Evolutionary conservation across 2,329 filamentous ascomycete genomes (phyloP), one percentile per base, ranked within the genome.

Genomic region (Tolypocladium inflatum): DNA sequence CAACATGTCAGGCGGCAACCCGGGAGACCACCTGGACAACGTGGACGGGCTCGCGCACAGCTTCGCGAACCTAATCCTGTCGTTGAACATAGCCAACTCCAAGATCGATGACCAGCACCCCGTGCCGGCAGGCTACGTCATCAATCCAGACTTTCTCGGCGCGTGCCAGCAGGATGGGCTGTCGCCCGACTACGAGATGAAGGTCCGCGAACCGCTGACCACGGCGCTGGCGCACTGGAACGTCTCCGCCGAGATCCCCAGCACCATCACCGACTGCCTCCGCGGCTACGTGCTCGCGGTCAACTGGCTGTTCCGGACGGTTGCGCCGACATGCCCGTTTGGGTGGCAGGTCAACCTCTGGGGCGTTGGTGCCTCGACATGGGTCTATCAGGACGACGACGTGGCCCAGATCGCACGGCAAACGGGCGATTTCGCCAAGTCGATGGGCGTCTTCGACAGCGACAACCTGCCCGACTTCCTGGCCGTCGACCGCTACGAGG

Each of bases 401-500:
- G 50, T 38, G 23, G 13, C 42, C 53, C 4, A 15, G 1, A 37
- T 30, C 7, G 45, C 55, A 5, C n/a, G n/a, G 42, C 4, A 17
- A 13, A 57, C 55, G 19, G 30, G 33, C 11, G 21, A 43, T 1
- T 59, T 43, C 13, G 38, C 41, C 35, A 55, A 33, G 51, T 13
- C 41, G 5, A 13, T 59, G 9, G 55, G 55, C 11, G 52, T 33
- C 17, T 57, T 48, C 30, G 58, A 55, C 10, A n/a, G 4, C 30
- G 51, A 51, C n/a, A 11, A 30, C 19, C 6, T 13, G 9, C 58
- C 58, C 19, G 51, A 59, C 39, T 59, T 59, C 42, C 17, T 59
- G 39, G 58, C 55, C 21, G 50, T 57, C 19, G 51, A 57, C 38
- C 55, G 58, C 30, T 59, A 57, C 35, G 55, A 57, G n/a, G 58